Evolutionary conservation across 306 rosid genomes (phyloP).

Genomic region (Glycyrrhiza uralensis): DNA sequence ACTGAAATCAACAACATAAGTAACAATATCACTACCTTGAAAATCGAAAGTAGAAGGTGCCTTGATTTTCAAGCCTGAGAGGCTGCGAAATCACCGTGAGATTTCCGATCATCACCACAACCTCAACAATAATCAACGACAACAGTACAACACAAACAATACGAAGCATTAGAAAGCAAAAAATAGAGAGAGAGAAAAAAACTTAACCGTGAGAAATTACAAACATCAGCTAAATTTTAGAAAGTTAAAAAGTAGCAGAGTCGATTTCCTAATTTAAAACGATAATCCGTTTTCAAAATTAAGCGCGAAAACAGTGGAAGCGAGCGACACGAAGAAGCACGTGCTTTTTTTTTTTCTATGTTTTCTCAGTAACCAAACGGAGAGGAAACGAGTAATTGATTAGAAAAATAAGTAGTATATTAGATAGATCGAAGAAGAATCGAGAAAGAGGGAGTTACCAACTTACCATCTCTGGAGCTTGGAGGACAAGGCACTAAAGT

Average conservation of each 20-base stretch:
- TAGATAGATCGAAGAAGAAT: slow-evolving; percentile 7
- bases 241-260: not conserved
- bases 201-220: not conserved
- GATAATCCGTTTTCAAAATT: not conserved
- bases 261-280: not conserved
- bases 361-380: not conserved
- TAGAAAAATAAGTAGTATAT: not conserved
- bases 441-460: slow-evolving; percentile 9
- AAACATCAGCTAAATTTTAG: not conserved
- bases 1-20: not conserved
- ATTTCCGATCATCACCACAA: not conserved
- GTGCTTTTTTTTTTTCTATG: not conserved
- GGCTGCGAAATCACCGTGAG: slow-evolving; percentile 21
- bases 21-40: not conserved
- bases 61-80: slow-evolving; percentile 37
- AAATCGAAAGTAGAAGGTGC: not conserved
- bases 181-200: not conserved
- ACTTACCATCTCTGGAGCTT: not conserved
- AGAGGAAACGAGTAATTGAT: not conserved
- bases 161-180: not conserved
- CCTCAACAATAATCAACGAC: not conserved
- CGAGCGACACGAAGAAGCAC: not conserved
- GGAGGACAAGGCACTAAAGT: not conserved
- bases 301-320: slow-evolving; percentile 1
- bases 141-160: not conserved